phyloP scores from a whole-genome alignment of 1,139 yeast species.

The Nakaseomyces nivariensis region DNA sequence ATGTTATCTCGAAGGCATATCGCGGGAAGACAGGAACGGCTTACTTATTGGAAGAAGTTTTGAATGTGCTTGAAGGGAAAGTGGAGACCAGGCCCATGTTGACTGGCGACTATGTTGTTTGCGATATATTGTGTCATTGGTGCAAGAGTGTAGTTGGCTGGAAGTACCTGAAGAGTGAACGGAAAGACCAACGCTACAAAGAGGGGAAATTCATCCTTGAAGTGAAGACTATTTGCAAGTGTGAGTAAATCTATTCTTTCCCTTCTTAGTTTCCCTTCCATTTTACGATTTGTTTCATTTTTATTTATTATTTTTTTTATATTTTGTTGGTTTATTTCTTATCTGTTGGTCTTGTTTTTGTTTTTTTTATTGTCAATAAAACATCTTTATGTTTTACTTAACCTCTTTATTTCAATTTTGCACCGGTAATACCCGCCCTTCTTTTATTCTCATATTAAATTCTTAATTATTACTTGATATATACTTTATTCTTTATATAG shows the following conservation, averaged over 20 bases:
- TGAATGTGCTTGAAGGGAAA: slow-evolving; percentile 31
- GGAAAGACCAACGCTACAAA: slow-evolving; percentile 32
- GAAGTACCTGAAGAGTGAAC: slow-evolving; percentile 34
- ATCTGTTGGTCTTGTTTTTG: background rate
- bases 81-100: slow-evolving; percentile 33
- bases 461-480: background rate
- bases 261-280: background rate
- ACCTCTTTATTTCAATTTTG: background rate
- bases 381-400: too few species aligned
- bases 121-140: slow-evolving; percentile 36
- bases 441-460: background rate
- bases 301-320: background rate
- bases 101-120: slow-evolving; percentile 35
- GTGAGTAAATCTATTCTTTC: background rate
- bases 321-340: background rate
- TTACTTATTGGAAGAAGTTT: slow-evolving; percentile 32
- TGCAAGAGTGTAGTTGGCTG: slow-evolving; percentile 36
- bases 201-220: slow-evolving; percentile 38
- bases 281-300: background rate
- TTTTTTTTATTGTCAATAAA: background rate
- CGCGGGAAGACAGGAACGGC: slow-evolving; percentile 38
- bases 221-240: slow-evolving; percentile 25
- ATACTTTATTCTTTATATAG: background rate
- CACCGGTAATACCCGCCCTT: background rate
- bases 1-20: slow-evolving; percentile 35